Base-by-base conservation (phyloP, 352 stramenopile species). In the Blastocystis sp. region DNA sequence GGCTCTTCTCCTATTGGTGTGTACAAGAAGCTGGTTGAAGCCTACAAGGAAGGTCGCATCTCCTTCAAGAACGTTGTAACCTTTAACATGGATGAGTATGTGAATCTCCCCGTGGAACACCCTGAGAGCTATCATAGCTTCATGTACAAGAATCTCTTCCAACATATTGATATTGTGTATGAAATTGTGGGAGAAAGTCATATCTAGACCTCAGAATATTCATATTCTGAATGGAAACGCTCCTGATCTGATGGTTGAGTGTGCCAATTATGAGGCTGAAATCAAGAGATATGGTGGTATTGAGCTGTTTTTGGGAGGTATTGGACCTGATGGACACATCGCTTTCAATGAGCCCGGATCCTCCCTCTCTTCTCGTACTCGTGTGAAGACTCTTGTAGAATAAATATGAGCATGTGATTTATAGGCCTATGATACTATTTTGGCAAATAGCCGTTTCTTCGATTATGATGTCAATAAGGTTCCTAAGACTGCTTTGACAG, bases 1-100 rank as follows among this genome's bases (percentile, higher is more conserved):
- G 93, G 93, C 67, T 93, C 91, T 89, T 94, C 93, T n/a, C 93
- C 93, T 65, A 87, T 95, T 78, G 86, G 90, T 56, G 93, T 92
- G 46, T 95, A 95, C 90, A 90, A 90, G 69, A 88, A 92, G 88
- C 90, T 95, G 29, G 92, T 95, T 57, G 89, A 93, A 86, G 91
- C 94, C 77, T 78, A 91, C 89, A 89, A 92, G 88, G 81, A 88
- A 27, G 89, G 88, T 35, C 52, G 89, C 29, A 59, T 92, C 32
- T 93, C 91, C 88, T 95, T 95, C 77, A 88, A 93, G 87, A 89
- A 95, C 78, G 92, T 95, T 12, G 91, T 95, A 77, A 95, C 93
- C 27, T 95, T 95, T 89, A 95, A 95, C 88, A 95, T 95, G 92
- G 93, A 95, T 89, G 93, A 95, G 71, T 95, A 95, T 88, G 92